Evolutionary conservation across 2,329 filamentous ascomycete genomes (phyloP).

Genomic region (Phyllosticta capitalensis): DNA sequence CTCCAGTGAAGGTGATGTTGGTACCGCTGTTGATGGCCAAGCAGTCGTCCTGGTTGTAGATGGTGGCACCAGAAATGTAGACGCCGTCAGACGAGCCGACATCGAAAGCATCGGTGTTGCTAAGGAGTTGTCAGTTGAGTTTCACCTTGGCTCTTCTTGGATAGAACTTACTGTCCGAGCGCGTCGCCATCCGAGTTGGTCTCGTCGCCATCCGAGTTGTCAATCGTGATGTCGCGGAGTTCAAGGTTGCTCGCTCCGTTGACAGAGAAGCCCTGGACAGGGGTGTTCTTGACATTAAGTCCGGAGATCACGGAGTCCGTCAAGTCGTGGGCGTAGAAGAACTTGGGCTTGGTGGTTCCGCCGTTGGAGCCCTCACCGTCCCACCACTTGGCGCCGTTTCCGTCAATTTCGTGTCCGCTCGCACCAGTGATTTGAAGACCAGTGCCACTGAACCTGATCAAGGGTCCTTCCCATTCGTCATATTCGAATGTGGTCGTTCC

Average conservation of each 20-base stretch:
- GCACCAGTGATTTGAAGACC: conserved; percentile 32
- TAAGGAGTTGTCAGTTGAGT: too few relatives aligned
- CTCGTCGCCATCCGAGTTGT: conserved; percentile 43
- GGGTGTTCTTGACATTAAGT: conserved; percentile 46
- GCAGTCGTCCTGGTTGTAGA: conserved; percentile 48
- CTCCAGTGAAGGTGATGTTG: conserved; percentile 1
- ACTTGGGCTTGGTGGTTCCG: conserved; percentile 24
- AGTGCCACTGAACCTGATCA: conserved; percentile 31
- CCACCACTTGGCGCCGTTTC: conserved; percentile 32
- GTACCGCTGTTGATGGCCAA: conserved; percentile 44
- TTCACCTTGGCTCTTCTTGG: too few relatives aligned
- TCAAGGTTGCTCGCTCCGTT: conserved; percentile 31
- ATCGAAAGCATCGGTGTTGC: conserved; percentile 51
- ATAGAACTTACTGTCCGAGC: too few relatives aligned
- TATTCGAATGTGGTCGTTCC: conserved; percentile 28
- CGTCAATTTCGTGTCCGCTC: conserved; percentile 27
- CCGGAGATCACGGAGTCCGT: conserved; percentile 27
- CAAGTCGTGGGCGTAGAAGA: conserved; percentile 13
- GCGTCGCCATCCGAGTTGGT: conserved; percentile 17
- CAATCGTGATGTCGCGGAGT: conserved; percentile 40
- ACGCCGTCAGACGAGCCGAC: conserved; percentile 37
- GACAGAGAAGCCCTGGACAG: conserved; percentile 40
- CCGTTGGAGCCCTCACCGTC: conserved; percentile 40
- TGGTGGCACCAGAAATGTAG: conserved; percentile 35
- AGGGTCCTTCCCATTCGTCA: conserved; percentile 29